Evolutionary conservation across 2,329 filamentous ascomycete genomes (phyloP), one percentile per base, ranked within the genome.

Genomic region (Cyphellophora europaea): DNA sequence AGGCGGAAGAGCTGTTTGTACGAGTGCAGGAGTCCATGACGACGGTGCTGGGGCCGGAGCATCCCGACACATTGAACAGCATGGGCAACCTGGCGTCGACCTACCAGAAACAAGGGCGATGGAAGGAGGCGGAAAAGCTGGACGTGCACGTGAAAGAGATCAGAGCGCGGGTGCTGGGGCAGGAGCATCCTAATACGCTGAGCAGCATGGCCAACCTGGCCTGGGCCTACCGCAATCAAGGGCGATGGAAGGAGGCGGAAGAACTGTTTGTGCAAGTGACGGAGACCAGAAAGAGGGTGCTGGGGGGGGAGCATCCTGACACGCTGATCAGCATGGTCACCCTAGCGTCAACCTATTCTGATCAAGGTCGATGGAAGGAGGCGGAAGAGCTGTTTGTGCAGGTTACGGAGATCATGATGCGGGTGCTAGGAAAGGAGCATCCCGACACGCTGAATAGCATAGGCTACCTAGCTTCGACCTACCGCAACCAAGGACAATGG

Each of bases 251-350:
- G 13, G 46, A 54, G 34, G 54, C 56, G 2, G 51, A 53, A 35
- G 33, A 43, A 25, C 41, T 56, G 11, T 32, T 16, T 5, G 13
- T 33, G 15, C 34, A 37, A 12, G 41, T 35, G 11, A 35, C 42
- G 33, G 19, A 27, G 41, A 44, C 39, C 43, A 40, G 40, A 18
- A 37, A 34, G 35, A 41, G 35, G 33, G 36, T 33, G 35, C 40
- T 48, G 5, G 40, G 37, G 4, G n/a, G 12, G 2, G 40, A 43
- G 2, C 40, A 49, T 35, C 32, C 30, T n/a, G 18, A 38, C 25
- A 38, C 45, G 11, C 21, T 50, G 30, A 30, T 19, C 17, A 32
- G 23, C 82, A 53, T 35, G 36, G 38, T 15, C 36, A 54, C 17
- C 16, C 50, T 31, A n/a, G 33, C 33, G 5, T 30, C 8, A 6